Evolutionary conservation across 306 rosid species (phyloP), one percentile per base, ranked within the genome.

Genomic region (Glycyrrhiza uralensis): DNA sequence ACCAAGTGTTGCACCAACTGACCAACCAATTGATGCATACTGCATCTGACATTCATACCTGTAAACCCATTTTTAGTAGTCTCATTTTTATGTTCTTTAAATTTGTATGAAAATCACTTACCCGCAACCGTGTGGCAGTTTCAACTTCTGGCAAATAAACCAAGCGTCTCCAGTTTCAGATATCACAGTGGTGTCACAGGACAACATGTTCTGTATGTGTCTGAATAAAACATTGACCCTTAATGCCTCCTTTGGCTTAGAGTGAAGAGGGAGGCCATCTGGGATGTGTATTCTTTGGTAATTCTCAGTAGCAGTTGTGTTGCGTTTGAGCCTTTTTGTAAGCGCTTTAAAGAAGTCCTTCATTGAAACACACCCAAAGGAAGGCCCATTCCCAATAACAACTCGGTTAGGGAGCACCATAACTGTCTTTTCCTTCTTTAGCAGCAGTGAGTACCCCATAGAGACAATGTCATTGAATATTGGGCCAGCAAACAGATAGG

Each of bases 51-150:
- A 54, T 47, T 76, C 74, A 19, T 41, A 66, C 51, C 80, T 65
- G 56, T 17, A 38, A 10, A 57, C 42, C 1, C 6, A 66, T 3
- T 29, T 6, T 66, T 26, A 46, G 14, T 15, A n/a, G 7, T 28
- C 42, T 24, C 1, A 24, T 4, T 64, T 20, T 20, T 42, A 9
- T 38, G 7, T 28, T 17, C 42, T 66, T 45, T 1, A 5, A 65
- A 19, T 28, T 47, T 1, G 39, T 29, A 19, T 18, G 12, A 0
- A 32, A 30, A 19, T 6, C 0, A 0, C 22, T 33, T 35, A 69
- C 79, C 79, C 79, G 32, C 79, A 75, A 11, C 79, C 79, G 13
- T 51, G 44, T 52, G 79, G 73, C 4, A 75, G 44, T 38, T 75
- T 75, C 45, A 75, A 18, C 29, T 54, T 75, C n/a, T 75, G 79